Evolutionary conservation across 768 basidiomycete genomes (phyloP).

Genomic region (Mycena epipterygia): DNA sequence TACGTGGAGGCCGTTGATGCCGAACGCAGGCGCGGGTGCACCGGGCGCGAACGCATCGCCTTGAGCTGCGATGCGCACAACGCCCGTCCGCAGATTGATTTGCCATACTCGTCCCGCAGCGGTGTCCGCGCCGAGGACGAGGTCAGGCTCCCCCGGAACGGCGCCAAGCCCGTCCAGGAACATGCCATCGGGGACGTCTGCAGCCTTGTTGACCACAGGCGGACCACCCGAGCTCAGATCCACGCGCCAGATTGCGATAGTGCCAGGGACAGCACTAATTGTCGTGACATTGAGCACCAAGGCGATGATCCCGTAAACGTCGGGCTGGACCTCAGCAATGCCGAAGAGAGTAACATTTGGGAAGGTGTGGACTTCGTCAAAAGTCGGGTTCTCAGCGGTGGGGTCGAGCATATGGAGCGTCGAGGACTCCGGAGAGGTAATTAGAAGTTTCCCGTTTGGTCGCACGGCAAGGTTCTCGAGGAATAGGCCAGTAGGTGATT

Average conservation of each 20-base stretch:
- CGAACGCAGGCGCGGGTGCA: slow-evolving; percentile 8
- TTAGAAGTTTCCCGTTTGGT: slow-evolving; percentile 15
- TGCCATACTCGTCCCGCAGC: slow-evolving; percentile 17
- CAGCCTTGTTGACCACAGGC: slow-evolving; percentile 19
- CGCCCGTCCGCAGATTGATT: slow-evolving; percentile 24
- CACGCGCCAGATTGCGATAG: slow-evolving; percentile 22
- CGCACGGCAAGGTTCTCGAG: slow-evolving; percentile 27
- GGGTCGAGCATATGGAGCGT: slow-evolving; percentile 17
- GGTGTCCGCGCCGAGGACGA: slow-evolving; percentile 20
- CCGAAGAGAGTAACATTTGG: slow-evolving; percentile 23
- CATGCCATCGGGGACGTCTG: slow-evolving; percentile 13
- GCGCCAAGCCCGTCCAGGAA: slow-evolving; percentile 16
- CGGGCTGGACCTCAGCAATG: slow-evolving; percentile 18
- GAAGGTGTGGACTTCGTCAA: slow-evolving; percentile 23
- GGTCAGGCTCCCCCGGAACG: slow-evolving; percentile 23
- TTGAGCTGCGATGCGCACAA: slow-evolving; percentile 15
- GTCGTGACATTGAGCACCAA: slow-evolving; percentile 11
- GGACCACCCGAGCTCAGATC: slow-evolving; percentile 12
- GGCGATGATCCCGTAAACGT: slow-evolving; percentile 19
- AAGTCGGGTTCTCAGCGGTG: slow-evolving; percentile 9
- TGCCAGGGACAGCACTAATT: slow-evolving; percentile 8
- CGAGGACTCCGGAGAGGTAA: slow-evolving; percentile 15
- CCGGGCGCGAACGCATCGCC: slow-evolving; percentile 17
- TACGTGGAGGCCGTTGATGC: slow-evolving; percentile 23
- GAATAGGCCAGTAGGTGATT: slow-evolving; percentile 13